Percentiles rank a stretch among this genome's conserved stretches.
Conservation (phyloP, 1,139 yeast species). For the Debaryomycetaceae sp. region DNA sequence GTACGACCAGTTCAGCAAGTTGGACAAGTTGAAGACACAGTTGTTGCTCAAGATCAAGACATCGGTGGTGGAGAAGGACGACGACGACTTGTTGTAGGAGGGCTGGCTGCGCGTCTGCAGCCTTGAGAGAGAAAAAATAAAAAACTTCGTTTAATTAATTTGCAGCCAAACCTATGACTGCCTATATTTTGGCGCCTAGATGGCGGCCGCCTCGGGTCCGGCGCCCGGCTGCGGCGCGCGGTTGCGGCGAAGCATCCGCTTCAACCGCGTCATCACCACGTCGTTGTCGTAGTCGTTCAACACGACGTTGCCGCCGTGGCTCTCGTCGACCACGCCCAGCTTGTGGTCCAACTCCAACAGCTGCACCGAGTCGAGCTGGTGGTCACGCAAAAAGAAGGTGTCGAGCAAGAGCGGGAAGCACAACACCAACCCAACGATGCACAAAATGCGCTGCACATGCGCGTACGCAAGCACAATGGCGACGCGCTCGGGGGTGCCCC, state of each 20-base stretch:
- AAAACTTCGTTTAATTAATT: too few species aligned
- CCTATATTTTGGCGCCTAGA: too few species aligned
- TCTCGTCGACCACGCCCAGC: conserved; percentile 18
- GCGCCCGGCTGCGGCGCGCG: too few species aligned
- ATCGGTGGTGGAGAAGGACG: conserved; percentile 69
- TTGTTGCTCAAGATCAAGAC: conserved; percentile 79
- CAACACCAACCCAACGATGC: conserved; percentile 54
- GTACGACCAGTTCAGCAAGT: conserved; percentile 81
- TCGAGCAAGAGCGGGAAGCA: conserved; percentile 48
- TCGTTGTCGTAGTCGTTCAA: conserved; percentile 37
- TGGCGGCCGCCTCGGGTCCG: too few species aligned
- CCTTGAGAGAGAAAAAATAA: too few species aligned
- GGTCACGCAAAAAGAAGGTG: conserved; percentile 53
- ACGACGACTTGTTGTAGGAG: conserved; percentile 38
- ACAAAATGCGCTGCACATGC: conserved; percentile 53
- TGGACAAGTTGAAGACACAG: conserved; percentile 91
- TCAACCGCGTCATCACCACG: conserved; percentile 10
- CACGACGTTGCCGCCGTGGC: conserved; percentile 35
- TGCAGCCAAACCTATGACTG: too few species aligned
- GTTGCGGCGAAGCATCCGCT: too few species aligned
- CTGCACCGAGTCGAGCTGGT: conserved; percentile 38
- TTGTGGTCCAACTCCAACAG: conserved; percentile 27
- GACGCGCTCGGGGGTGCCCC: conserved; percentile 59
- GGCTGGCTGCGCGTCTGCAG: too few species aligned
- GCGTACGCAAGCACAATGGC: conserved; percentile 57